Percentiles rank a stretch among this genome's conserved stretches.
These are phyloP conservation scores for Epichloe uncinata DNA, from an alignment of 2,329 filamentous ascomycete species.

Conservation along the genomic window DNA sequence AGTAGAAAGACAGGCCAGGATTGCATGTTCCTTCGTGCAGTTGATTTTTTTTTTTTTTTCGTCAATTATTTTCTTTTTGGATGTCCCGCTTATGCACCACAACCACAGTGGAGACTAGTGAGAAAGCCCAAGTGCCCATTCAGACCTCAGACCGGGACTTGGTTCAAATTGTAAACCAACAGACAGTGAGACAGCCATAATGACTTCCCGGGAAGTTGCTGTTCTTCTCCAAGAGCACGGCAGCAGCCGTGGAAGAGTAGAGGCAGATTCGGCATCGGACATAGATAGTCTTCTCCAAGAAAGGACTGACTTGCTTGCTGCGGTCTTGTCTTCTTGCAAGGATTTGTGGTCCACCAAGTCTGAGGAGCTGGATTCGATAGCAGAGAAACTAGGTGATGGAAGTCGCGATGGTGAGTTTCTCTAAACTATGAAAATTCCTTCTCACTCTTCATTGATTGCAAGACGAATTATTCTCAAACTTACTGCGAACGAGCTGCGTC, in stretches of 20 bases:
- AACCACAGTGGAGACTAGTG: neutral
- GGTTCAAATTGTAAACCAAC: neutral
- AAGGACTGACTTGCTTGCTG: slow-evolving; percentile 20
- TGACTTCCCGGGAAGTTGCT: slow-evolving; percentile 25
- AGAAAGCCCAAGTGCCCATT: too few species aligned
- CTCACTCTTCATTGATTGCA: too few species aligned
- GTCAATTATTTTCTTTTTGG: too few species aligned
- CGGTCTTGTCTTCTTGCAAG: slow-evolving; percentile 25
- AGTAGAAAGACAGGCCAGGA: too few species aligned
- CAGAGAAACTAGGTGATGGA: slow-evolving; percentile 40
- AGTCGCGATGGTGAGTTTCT: slow-evolving; percentile 39
- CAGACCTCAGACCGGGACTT: neutral
- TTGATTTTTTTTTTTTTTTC: too few species aligned
- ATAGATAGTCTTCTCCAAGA: slow-evolving; percentile 10
- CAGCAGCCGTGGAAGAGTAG: slow-evolving; percentile 14
- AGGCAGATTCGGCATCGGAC: slow-evolving; percentile 15
- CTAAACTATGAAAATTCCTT: too few species aligned
- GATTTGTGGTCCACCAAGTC: slow-evolving; percentile 28
- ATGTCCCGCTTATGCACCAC: neutral
- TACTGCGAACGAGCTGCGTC: too few species aligned
- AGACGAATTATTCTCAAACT: too few species aligned
- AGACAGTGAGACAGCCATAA: slow-evolving; percentile 8
- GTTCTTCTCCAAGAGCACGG: slow-evolving; percentile 22
- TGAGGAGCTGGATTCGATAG: slow-evolving; percentile 30
- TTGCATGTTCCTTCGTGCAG: too few species aligned